phyloP scores from a whole-genome alignment of 805 yeast species.

The Saccharomycopsis amapae region DNA sequence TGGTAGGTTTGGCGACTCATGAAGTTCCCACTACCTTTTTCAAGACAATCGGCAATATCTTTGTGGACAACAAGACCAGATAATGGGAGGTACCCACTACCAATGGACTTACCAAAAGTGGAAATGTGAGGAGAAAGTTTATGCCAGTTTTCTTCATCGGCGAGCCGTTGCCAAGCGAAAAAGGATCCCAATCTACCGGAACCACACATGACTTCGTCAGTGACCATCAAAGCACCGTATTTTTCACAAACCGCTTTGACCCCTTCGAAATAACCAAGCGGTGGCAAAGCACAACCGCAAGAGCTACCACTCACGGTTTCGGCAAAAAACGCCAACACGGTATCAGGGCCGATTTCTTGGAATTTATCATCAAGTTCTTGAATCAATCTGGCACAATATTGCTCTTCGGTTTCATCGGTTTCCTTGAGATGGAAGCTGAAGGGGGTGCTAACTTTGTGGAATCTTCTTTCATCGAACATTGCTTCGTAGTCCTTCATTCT shows the following conservation, averaged over 20 bases:
- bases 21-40: slow-evolving; percentile 32
- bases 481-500: slow-evolving; percentile 23
- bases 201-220: slow-evolving; percentile 53
- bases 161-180: slow-evolving; percentile 37
- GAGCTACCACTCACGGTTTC: slow-evolving; percentile 43
- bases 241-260: slow-evolving; percentile 40
- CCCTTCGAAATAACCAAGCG: slow-evolving; percentile 40
- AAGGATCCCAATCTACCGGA: slow-evolving; percentile 43
- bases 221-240: slow-evolving; percentile 41
- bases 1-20: slow-evolving; percentile 44
- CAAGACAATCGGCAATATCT: slow-evolving; percentile 30
- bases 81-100: slow-evolving; percentile 40
- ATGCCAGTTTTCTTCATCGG: slow-evolving; percentile 26
- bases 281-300: slow-evolving; percentile 35
- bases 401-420: slow-evolving; percentile 31
- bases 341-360: slow-evolving; percentile 35
- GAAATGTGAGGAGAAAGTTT: slow-evolving; percentile 37
- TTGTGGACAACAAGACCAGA: slow-evolving; percentile 36
- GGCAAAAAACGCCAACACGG: slow-evolving; percentile 36
- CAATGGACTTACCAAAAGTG: slow-evolving; percentile 41
- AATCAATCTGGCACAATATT: slow-evolving; percentile 33
- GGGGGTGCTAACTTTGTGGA: slow-evolving; percentile 23
- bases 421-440: slow-evolving; percentile 6
- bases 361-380: slow-evolving; percentile 37
- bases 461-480: slow-evolving; percentile 26